Conservation (phyloP, 352 stramenopile genomes). For the Globisporangium camurandrum region DNA sequence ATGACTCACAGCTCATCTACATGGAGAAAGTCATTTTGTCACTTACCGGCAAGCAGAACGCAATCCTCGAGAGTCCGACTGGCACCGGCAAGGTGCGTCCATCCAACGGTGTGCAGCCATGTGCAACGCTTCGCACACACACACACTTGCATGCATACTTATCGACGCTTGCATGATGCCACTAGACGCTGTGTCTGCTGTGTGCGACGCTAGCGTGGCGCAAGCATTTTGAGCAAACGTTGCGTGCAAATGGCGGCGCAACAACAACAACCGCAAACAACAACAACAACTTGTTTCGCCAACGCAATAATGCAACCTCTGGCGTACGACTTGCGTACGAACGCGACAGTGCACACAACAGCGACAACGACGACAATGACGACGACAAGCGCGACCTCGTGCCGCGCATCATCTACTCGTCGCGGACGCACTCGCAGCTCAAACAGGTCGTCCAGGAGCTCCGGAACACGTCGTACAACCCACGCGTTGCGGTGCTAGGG, state of each 20-base stretch:
- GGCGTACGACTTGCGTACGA: conserved; percentile 42
- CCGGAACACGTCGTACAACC: conserved; percentile 92
- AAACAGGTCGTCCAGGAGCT: conserved; percentile 96
- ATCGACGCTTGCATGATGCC: background rate
- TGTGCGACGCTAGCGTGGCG: conserved; percentile 93
- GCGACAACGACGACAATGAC: conserved; percentile 15
- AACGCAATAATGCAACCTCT: conserved; percentile 4
- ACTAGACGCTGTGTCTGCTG: conserved; percentile 92
- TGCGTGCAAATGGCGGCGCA: conserved; percentile 14
- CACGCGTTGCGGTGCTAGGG: conserved; percentile 85
- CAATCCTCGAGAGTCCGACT: conserved; percentile 96
- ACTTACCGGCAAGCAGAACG: conserved; percentile 90
- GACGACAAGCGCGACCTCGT: conserved; percentile 33
- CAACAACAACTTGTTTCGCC: conserved; percentile 7
- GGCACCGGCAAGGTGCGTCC: conserved; percentile 94
- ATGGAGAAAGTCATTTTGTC: conserved; percentile 94
- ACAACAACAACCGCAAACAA: conserved; percentile 7
- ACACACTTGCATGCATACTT: background rate
- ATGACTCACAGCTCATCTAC: conserved; percentile 96
- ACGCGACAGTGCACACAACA: too few relatives aligned
- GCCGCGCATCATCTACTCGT: conserved; percentile 97
- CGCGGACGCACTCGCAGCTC: conserved; percentile 97
- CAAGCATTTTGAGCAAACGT: conserved; percentile 54
- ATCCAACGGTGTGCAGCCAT: too few relatives aligned
- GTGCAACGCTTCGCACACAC: background rate